Base-by-base conservation (phyloP, 306 rosid species). In the Lupinus albus region DNA sequence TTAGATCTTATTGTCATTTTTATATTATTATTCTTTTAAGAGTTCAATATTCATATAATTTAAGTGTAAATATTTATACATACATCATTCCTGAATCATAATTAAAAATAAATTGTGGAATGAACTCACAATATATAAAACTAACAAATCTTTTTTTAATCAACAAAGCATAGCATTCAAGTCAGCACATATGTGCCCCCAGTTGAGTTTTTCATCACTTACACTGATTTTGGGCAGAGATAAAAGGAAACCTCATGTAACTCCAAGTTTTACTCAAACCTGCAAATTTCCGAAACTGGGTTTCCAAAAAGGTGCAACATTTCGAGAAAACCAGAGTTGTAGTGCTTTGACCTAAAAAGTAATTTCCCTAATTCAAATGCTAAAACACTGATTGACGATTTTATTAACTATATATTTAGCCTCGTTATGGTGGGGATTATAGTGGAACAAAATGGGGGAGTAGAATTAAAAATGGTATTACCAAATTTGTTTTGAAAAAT, bases 281-380 rank as follows among this genome's bases (percentile, higher is more conserved):
- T 81, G 67, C 41, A 49, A 71, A 63, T 48, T 57, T 72, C 38
- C 54, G 20, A 48, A 50, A 66, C 44, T 67, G 65, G 72, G 64
- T 11, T 67, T 39, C 33, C 9, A 56, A 74, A 84, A 77, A 70
- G 68, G 21, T 59, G 68, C 80, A 44, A 72, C 28, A 14, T 76
- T 68, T 71, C 6, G 67, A 73, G 76, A 79, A 70, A 85, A 75
- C 56, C 72, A 58, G 55, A 76, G 68, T 39, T 79, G 72, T 25
- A 81, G 5, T 33, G 38, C 7, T 74, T 77, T 55, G 70, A 68
- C 41, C 15, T 55, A 77, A 38, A 66, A 66, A 71, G 5, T 55
- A 64, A 2, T 25, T 25, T 51, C 74, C 67, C 84, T 61, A 72
- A 79, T 81, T 89, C 88, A 86, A 73, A 81, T 76, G 86, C 89